Percentiles rank a stretch among this genome's conserved stretches.
These are phyloP conservation scores for Aureobasidium leucospermi DNA, from an alignment of 2,329 filamentous ascomycete species.

Conservation along the genomic window DNA sequence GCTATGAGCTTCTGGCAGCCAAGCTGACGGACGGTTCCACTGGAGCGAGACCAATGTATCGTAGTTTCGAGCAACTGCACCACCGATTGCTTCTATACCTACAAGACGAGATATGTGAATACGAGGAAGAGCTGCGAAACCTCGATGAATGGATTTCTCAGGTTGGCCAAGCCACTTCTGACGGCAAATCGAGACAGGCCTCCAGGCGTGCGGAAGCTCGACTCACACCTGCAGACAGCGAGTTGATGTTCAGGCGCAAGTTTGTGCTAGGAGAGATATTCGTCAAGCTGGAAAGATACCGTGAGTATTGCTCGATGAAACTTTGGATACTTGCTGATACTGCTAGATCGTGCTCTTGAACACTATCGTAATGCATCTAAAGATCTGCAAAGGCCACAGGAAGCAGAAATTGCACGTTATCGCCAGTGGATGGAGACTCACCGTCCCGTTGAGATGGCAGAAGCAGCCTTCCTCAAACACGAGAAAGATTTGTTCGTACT, in stretches of 20 bases:
- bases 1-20: constrained; percentile 55
- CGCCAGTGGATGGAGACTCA: constrained; percentile 49
- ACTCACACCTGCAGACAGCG: constrained; percentile 36
- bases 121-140: constrained; percentile 68
- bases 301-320: constrained; percentile 35
- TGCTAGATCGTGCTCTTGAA: constrained; percentile 50
- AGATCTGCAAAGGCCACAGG: constrained; percentile 41
- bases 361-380: constrained; percentile 51
- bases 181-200: constrained; percentile 37
- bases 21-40: neutral
- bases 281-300: constrained; percentile 61
- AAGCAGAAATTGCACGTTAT: constrained; percentile 47
- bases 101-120: constrained; percentile 74
- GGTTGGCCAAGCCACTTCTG: constrained; percentile 22
- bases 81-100: constrained; percentile 75
- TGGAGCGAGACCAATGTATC: constrained; percentile 57
- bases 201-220: constrained; percentile 53
- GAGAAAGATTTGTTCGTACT: constrained; percentile 47
- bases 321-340: constrained; percentile 19
- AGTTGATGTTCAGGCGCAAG: constrained; percentile 54
- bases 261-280: constrained; percentile 57
- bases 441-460: constrained; percentile 50
- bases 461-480: constrained; percentile 53
- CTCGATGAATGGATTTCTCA: constrained; percentile 56
- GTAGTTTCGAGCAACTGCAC: constrained; percentile 74